Conservation (phyloP, 1,139 yeast genomes). For the Protomyces arabidopsidicola region DNA sequence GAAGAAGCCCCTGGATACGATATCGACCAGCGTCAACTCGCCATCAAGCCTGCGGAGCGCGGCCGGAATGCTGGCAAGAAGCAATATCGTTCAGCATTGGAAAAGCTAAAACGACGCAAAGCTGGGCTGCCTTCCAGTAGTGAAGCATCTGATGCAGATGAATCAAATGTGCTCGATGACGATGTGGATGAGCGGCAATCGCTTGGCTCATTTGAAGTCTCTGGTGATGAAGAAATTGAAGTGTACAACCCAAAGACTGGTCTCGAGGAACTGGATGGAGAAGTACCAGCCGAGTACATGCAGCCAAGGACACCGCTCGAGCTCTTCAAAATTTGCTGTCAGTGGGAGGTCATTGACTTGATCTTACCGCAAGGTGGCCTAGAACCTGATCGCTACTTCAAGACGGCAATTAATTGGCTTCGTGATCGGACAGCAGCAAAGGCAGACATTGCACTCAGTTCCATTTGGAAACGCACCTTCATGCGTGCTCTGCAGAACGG, state of each 20-base stretch:
- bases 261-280: background rate
- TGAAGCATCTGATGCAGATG: background rate
- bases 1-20: background rate
- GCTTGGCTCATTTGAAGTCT: background rate
- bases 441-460: slow-evolving; percentile 11
- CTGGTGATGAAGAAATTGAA: background rate
- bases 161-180: background rate
- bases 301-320: slow-evolving; percentile 19
- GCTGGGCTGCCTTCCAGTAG: slow-evolving; percentile 16
- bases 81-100: slow-evolving; percentile 4
- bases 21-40: background rate
- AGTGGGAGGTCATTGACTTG: slow-evolving; percentile 22
- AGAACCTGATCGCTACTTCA: slow-evolving; percentile 20
- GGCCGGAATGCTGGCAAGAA: slow-evolving; percentile 8
- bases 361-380: slow-evolving; percentile 21
- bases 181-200: background rate
- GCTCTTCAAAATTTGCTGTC: slow-evolving; percentile 21
- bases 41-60: background rate
- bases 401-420: slow-evolving; percentile 23
- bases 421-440: slow-evolving; percentile 19
- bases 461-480: slow-evolving; percentile 13
- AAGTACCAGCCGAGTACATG: slow-evolving; percentile 10
- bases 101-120: slow-evolving; percentile 12
- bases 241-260: background rate
- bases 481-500: slow-evolving; percentile 17